phyloP scores from a whole-genome alignment of 2,329 filamentous ascomycete species.

The Diplocarpon mali region DNA sequence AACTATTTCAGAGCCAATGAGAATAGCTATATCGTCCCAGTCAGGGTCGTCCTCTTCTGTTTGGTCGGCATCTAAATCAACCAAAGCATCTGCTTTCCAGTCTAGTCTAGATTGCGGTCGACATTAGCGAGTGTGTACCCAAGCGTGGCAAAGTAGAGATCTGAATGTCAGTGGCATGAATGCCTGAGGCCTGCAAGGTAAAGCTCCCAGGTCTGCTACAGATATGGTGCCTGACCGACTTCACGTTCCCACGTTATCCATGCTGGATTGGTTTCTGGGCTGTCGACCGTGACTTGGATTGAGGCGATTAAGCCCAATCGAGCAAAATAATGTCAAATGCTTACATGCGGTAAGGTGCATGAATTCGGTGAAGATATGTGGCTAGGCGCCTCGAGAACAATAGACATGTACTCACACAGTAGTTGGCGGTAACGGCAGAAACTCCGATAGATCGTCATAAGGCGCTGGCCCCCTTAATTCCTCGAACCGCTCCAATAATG shows the following conservation, averaged over 20 bases:
- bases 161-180: too few species aligned
- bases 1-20: slow-evolving; percentile 82
- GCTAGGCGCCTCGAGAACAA: not conserved
- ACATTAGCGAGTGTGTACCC: not conserved
- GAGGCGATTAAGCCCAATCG: too few species aligned
- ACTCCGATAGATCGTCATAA: slow-evolving; percentile 61
- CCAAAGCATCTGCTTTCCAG: slow-evolving; percentile 73
- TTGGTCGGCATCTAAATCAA: slow-evolving; percentile 63
- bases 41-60: slow-evolving; percentile 74
- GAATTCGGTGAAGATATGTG: not conserved
- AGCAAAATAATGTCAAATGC: too few species aligned
- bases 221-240: too few species aligned
- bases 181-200: too few species aligned
- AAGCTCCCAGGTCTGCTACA: too few species aligned
- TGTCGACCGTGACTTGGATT: too few species aligned
- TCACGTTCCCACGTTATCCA: too few species aligned
- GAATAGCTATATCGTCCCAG: slow-evolving; percentile 88
- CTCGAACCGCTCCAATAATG: slow-evolving; percentile 66
- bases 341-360: too few species aligned
- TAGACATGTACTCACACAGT: slow-evolving; percentile 36
- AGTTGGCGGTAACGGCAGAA: slow-evolving; percentile 59
- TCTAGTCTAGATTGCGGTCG: slow-evolving; percentile 38
- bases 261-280: too few species aligned
- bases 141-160: not conserved
- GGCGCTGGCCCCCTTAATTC: slow-evolving; percentile 58